phyloP scores from a whole-genome alignment of 2,329 filamentous ascomycete genomes.

The Periconia digitata region DNA sequence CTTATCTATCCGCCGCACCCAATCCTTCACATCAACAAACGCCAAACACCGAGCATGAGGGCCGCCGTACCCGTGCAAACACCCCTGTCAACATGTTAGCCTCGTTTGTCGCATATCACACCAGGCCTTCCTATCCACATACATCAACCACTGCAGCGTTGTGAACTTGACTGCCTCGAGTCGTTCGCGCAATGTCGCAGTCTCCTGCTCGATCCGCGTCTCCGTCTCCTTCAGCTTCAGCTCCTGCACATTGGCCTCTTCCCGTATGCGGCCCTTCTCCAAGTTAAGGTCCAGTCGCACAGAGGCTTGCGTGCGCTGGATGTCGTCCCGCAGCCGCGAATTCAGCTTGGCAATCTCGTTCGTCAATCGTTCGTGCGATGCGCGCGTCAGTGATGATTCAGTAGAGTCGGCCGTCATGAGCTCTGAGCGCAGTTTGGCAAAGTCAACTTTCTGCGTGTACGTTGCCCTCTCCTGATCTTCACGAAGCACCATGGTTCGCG shows the following conservation, averaged over 20 bases:
- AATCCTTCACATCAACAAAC: conserved; percentile 61
- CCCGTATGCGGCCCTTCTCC: conserved; percentile 93
- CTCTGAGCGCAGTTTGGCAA: conserved; percentile 93
- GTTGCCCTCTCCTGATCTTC: conserved; percentile 85
- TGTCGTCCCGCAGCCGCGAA: conserved; percentile 86
- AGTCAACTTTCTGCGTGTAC: conserved; percentile 89
- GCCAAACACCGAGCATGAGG: conserved; percentile 68
- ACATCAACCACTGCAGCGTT: conserved; percentile 97
- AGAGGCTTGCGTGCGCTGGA: conserved; percentile 88
- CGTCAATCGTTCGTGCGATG: conserved; percentile 86
- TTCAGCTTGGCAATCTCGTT: conserved; percentile 96
- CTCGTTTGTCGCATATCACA: background rate
- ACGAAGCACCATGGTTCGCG: conserved; percentile 94
- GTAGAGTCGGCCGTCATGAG: conserved; percentile 89
- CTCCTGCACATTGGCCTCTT: conserved; percentile 95
- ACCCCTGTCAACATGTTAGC: conserved; percentile 50
- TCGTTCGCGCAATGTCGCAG: conserved; percentile 84
- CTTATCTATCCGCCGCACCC: background rate
- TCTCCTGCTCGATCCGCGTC: conserved; percentile 97
- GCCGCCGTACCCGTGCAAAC: conserved; percentile 68
- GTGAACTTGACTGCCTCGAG: conserved; percentile 98
- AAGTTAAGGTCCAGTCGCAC: conserved; percentile 91
- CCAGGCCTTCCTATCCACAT: conserved; percentile 50
- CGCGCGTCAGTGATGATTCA: conserved; percentile 83
- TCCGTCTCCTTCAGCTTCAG: conserved; percentile 99